These are phyloP conservation scores for Claviceps humidiphila DNA, from an alignment of 2,329 filamentous ascomycete genomes.

Conservation along the genomic window DNA sequence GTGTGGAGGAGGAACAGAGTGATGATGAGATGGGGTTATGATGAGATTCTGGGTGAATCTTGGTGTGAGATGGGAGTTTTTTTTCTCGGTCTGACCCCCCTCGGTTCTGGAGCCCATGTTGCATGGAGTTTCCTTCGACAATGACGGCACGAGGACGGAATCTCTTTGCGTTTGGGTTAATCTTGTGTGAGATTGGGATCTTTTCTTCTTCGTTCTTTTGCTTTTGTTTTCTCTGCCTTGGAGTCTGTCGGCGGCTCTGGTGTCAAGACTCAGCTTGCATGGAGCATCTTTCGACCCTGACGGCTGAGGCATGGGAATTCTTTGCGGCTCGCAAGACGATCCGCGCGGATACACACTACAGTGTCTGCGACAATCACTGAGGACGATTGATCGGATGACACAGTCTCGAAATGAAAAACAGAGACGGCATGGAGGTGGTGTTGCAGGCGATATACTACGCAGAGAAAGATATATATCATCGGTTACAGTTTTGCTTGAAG, in stretches of 20 bases:
- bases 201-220: not conserved
- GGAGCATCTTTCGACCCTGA: not conserved
- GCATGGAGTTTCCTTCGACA: not conserved
- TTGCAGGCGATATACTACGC: no score
- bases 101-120: not conserved
- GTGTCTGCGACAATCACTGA: no score
- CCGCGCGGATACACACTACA: no score
- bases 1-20: constrained; percentile 46
- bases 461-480: no score
- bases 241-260: no score
- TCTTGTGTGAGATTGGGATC: no score
- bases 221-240: not conserved
- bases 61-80: not conserved
- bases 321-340: no score
- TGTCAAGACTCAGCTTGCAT: no score
- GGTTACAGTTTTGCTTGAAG: no score
- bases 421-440: no score
- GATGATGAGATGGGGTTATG: constrained; percentile 39
- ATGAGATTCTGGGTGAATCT: not conserved
- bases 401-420: no score
- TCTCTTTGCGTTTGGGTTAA: not conserved
- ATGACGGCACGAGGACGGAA: not conserved
- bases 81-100: not conserved
- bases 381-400: no score
- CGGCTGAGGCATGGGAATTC: not conserved